Base-by-base conservation (phyloP, 371 early-diverging fungal species). In the Mortierella sp. region DNA sequence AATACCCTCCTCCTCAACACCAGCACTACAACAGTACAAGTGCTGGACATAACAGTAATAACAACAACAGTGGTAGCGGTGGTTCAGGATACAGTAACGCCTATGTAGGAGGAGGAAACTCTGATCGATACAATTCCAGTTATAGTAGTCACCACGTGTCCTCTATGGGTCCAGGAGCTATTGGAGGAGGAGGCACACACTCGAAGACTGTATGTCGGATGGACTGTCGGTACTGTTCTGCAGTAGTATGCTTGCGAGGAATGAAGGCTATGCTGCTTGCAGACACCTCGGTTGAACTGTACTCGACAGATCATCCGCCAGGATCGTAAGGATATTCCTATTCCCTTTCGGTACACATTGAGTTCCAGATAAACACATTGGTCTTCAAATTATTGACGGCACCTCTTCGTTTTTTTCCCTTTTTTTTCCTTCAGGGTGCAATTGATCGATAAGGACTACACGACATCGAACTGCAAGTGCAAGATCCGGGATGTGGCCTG, bases 401-500 rank as follows among this genome's bases (percentile, higher is more conserved):
- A 42, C 39, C 26, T 62, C 39, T 21, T 30, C 12, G 7, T 58
- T 17, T 12, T 41, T 24, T 24, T 21, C 41, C 51, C 31, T 58
- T 31, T 23, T 32, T n/a, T 32, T 44, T 30, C 43, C 31, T 39
- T 39, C 27, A 93, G 92, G 46, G 94, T 96, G 28, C 94, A 93
- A 58, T 85, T 95, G 32, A 90, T 97, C 15, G 92, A 90, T 21
- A 89, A 93, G 27, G 97, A 97, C 71, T 97, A 97, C 78, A 81
- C 89, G 11, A 97, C 99, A 17, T 81, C 89, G 15, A 96, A 94
- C 51, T 97, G 98, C 80, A 84, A 88, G 23, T 98, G 98, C 75
- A 85, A 93, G 56, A 97, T 97, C 50, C 87, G 97, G 17, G 97
- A 98, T 79, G 92, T 97, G 1, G 98, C 97, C 1, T 98, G 99